Evolutionary conservation across 495 filamentous ascomycete genomes (phyloP).

Genomic region (Stereocaulon alpinum): DNA sequence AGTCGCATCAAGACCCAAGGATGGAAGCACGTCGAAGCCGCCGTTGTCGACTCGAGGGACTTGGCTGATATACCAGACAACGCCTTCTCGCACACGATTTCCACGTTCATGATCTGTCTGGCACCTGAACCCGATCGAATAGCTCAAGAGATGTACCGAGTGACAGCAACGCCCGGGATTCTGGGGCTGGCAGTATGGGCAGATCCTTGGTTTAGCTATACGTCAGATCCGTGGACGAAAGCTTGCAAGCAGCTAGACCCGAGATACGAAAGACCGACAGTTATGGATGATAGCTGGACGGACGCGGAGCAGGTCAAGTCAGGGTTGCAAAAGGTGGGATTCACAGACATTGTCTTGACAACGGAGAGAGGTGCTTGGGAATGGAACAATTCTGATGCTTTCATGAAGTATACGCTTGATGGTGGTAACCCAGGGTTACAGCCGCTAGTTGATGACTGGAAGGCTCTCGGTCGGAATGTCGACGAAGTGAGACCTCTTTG

Average conservation of each 20-base stretch:
- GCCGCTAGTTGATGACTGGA: background rate
- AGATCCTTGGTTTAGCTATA: background rate
- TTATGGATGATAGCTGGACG: conserved; percentile 15
- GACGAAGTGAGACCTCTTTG: background rate
- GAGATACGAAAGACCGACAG: background rate
- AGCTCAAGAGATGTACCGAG: conserved; percentile 10
- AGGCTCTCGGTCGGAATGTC: background rate
- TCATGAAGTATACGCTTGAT: background rate
- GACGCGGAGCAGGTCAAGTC: background rate
- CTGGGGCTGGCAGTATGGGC: conserved; percentile 11
- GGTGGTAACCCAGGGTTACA: background rate
- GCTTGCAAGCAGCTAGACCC: conserved; percentile 3
- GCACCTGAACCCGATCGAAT: conserved; percentile 9
- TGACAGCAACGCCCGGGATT: background rate
- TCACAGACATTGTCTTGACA: conserved; percentile 5
- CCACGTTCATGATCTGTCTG: conserved; percentile 15
- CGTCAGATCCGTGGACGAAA: conserved; percentile 1
- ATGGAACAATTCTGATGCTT: conserved; percentile 1
- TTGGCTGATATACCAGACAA: background rate
- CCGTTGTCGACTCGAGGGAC: background rate
- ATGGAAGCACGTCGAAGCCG: conserved; percentile 3
- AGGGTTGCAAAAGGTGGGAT: conserved; percentile 4
- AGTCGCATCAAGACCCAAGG: background rate
- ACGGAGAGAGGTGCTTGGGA: background rate
- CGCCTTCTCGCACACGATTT: conserved; percentile 7